phyloP scores from a whole-genome alignment of 305 asterid species.

The Rubia peregrina region DNA sequence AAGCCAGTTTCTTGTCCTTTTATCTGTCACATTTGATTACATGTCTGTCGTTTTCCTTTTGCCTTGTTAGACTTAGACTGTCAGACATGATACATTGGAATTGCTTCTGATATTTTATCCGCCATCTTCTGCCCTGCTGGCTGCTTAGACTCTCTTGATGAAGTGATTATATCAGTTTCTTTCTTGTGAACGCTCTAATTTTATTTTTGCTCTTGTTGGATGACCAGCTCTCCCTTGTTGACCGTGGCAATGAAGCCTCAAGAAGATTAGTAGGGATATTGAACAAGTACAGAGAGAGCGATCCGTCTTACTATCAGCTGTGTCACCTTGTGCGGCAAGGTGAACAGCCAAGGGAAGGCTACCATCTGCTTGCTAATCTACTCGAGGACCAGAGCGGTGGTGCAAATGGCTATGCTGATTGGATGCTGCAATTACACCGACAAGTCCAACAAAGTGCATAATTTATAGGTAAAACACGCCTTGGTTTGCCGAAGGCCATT shows the following conservation, averaged over 20 bases:
- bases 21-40: neutral
- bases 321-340: slow-evolving; percentile 94
- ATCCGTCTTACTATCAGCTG: slow-evolving; percentile 66
- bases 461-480: slow-evolving; percentile 35
- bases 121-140: neutral
- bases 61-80: neutral
- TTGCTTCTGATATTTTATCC: neutral
- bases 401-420: slow-evolving; percentile 77
- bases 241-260: slow-evolving; percentile 60
- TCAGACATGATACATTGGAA: neutral
- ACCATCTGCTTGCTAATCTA: slow-evolving; percentile 62
- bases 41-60: neutral
- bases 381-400: slow-evolving; percentile 86
- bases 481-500: neutral
- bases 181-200: slow-evolving; percentile 1
- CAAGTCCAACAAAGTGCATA: slow-evolving; percentile 85
- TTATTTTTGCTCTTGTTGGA: slow-evolving; percentile 14
- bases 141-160: neutral
- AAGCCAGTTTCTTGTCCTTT: neutral
- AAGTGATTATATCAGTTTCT: neutral
- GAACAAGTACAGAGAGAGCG: slow-evolving; percentile 47
- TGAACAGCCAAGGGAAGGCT: slow-evolving; percentile 97
- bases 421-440: slow-evolving; percentile 73
- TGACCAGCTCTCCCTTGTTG: slow-evolving; percentile 65
- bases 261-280: slow-evolving; percentile 58